A percentile compares a stretch with the other conserved stretches of the same genome.
Evolutionary conservation across 495 filamentous ascomycete species (phyloP).

Genomic region (Halenospora varia): DNA sequence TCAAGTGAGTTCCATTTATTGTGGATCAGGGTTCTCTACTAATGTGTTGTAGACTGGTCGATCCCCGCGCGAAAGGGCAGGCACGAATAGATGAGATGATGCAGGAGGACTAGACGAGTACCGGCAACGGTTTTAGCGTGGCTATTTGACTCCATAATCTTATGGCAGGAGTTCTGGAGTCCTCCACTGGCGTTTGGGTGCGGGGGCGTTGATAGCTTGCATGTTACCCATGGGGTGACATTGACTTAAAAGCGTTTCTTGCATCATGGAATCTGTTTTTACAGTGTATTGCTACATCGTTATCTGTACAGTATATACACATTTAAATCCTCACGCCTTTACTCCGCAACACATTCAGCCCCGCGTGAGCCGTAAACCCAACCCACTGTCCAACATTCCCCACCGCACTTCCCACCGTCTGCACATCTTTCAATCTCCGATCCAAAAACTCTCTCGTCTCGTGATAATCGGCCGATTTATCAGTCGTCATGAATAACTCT

Average conservation of each 20-base stretch:
- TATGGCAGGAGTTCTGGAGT: no score
- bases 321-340: constrained; percentile 56
- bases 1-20: constrained; percentile 53
- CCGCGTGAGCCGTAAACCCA: constrained; percentile 67
- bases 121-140: background rate
- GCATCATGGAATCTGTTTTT: no score
- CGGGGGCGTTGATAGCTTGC: no score
- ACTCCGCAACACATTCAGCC: constrained; percentile 59
- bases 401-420: constrained; percentile 52
- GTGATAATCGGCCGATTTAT: constrained; percentile 56
- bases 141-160: background rate
- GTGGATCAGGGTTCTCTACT: background rate
- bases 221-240: no score
- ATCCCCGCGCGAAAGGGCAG: constrained; percentile 48
- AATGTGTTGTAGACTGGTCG: constrained; percentile 43
- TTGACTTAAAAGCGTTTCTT: no score
- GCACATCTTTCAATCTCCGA: constrained; percentile 67
- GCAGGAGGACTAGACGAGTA: constrained; percentile 8
- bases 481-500: constrained; percentile 92
- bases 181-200: no score
- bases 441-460: constrained; percentile 80
- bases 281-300: no score
- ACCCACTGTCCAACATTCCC: constrained; percentile 64
- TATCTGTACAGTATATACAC: no score
- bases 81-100: constrained; percentile 36